Evolutionary conservation across 768 basidiomycete species (phyloP), one percentile per base, ranked within the genome.

Genomic region (Rhodotorula graminis): DNA sequence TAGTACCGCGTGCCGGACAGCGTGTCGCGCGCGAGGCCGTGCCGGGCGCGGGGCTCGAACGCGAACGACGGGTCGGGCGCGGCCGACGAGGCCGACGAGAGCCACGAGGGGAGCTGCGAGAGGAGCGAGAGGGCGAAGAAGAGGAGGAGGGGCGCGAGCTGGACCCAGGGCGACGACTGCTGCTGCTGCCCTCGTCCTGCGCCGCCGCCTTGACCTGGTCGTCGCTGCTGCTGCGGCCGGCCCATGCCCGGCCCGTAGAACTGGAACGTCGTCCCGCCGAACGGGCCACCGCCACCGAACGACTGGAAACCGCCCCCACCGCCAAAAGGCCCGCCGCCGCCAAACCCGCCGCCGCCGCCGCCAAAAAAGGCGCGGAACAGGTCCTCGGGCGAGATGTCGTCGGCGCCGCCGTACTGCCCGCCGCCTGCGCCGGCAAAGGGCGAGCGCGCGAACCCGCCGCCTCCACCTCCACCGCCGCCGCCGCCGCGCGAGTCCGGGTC

Each of bases 321-420:
- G 37, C 60, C 60, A 23, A 61, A 61, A 31, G 58, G 58, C 42
- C 64, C 63, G 1, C 66, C 61, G 16, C 64, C 68, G 58, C 61
- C 62, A 33, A 61, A 61, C 50, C 40, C 59, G n/a, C 59, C 52
- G 6, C 55, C 76, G 65, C 84, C 85, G 2, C 90, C 84, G 3
- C 67, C 84, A 80, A 98, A 98, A 86, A 98, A 96, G 90, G 93
- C 92, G 79, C 96, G 93, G 84, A 98, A 97, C 67, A 98, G 80
- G 72, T 97, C 95, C 81, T 97, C 95, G 10, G 95, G 93, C 67
- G 90, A 93, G 77, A 98, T 83, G 81, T 97, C 95, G 65, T 88
- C 69, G 18, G 85, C 64, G 18, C 62, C 71, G 19, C 66, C 58
- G 12, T 58, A 57, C 33, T 40, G 47, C 44, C 49, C 69, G 40